Percentiles rank a stretch among this genome's conserved stretches.
Conservation (phyloP, 2,329 filamentous ascomycete genomes). For the Domatiomyces catenatus region DNA sequence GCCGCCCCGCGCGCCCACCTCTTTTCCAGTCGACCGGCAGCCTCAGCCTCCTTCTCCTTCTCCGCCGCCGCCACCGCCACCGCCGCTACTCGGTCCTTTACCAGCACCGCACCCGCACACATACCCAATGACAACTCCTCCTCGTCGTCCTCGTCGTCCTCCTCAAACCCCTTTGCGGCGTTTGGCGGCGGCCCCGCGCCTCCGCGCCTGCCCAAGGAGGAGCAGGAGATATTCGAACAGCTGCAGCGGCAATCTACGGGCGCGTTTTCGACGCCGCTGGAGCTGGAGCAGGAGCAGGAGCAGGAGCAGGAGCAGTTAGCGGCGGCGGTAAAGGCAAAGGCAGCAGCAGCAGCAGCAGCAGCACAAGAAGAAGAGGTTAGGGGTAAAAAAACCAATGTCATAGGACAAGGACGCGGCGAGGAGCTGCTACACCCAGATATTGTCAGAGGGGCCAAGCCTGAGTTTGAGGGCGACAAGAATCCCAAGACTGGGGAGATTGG, state of each 20-base stretch:
- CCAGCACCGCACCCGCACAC: constrained; percentile 4
- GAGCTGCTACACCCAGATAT: constrained; percentile 56
- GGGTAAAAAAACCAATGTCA: constrained; percentile 19
- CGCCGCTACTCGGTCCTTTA: constrained; percentile 9
- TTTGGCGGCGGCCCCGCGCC: constrained; percentile 44
- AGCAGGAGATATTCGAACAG: constrained; percentile 80
- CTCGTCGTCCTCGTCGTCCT: neutral
- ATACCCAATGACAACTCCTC: neutral
- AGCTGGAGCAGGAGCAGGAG: constrained; percentile 12
- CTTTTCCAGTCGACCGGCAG: constrained; percentile 5
- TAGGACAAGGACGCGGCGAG: constrained; percentile 44
- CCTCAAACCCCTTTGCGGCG: neutral
- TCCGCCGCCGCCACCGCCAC: too few relatives aligned
- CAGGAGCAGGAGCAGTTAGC: neutral
- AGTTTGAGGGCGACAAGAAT: constrained; percentile 85
- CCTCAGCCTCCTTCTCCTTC: too few relatives aligned
- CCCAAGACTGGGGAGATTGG: constrained; percentile 91
- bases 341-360: neutral
- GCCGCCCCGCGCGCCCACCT: constrained; percentile 8
- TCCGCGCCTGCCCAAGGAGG: constrained; percentile 69
- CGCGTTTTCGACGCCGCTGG: constrained; percentile 50
- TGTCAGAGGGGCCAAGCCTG: constrained; percentile 62
- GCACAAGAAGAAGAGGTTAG: neutral
- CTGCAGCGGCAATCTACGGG: constrained; percentile 65
- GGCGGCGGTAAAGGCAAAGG: too few relatives aligned